A percentile compares a stretch with the other conserved stretches of the same genome.
Conservation (phyloP, 169 alveolate species). For the Plasmodium coatneyi region DNA sequence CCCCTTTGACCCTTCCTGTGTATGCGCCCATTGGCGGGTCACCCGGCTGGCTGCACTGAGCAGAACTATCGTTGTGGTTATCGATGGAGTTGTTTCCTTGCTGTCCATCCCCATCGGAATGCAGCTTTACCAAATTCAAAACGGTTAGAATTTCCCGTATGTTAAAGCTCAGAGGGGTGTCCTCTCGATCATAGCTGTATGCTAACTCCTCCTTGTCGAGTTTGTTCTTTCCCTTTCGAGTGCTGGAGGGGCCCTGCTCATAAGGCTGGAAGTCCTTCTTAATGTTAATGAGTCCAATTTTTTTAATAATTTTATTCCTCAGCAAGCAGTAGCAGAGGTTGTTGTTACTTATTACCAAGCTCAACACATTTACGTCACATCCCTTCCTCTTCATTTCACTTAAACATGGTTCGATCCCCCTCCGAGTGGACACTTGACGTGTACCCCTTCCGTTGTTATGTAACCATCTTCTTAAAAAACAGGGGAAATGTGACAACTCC, state of each 20-base stretch:
- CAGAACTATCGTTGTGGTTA: neutral
- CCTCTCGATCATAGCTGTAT: slow-evolving; percentile 55
- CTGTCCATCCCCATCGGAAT: slow-evolving; percentile 9
- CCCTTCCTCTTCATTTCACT: slow-evolving; percentile 32
- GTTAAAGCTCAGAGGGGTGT: slow-evolving; percentile 54
- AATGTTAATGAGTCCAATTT: slow-evolving; percentile 62
- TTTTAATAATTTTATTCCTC: slow-evolving; percentile 66
- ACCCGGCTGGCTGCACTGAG: neutral
- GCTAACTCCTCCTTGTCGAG: neutral
- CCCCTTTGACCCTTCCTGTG: neutral
- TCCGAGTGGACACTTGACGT: slow-evolving; percentile 3
- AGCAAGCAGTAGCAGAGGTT: slow-evolving; percentile 66
- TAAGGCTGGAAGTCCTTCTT: slow-evolving; percentile 57
- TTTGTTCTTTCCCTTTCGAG: neutral
- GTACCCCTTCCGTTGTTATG: neutral
- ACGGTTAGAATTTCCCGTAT: slow-evolving; percentile 56
- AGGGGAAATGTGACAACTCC: neutral
- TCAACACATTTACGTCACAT: slow-evolving; percentile 22
- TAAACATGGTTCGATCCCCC: slow-evolving; percentile 23
- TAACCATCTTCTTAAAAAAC: slow-evolving; percentile 25
- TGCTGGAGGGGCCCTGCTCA: slow-evolving; percentile 4
- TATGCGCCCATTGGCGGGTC: neutral
- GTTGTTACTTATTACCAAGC: slow-evolving; percentile 68
- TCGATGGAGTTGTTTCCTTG: neutral
- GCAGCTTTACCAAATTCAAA: slow-evolving; percentile 38